Base-by-base conservation (phyloP, 2,329 filamentous ascomycete genomes). In the Huntiella bhutanensis region DNA sequence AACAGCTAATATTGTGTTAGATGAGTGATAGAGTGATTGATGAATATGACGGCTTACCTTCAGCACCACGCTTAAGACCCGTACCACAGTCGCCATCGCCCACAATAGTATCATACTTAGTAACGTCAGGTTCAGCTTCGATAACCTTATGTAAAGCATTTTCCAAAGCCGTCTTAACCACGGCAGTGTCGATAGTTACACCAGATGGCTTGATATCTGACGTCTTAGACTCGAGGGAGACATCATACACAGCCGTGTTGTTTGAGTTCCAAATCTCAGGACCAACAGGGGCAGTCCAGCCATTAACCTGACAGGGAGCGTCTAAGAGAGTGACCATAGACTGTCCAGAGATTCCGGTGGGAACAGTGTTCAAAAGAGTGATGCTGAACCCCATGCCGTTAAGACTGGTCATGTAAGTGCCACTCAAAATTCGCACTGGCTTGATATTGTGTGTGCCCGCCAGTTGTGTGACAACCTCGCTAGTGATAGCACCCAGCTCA, bases 21-120 rank as follows among this genome's bases (percentile, higher is more conserved):
- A 41, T 28, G 33, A 17, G 16, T 10, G 17, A 13, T 40, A n/a
- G 1, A 4, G 15, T 11, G 1, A 41, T 37, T 12, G 13, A 2
- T 35, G 17, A 13, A 12, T 7, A 15, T 13, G 11, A 43, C 12
- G n/a, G 12, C 62, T 58, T 61, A 71, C 68, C 75, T 68, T 93
- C 80, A n/a, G 86, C 85, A 42, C 86, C 86, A 51, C 85, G 77
- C 65, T 84, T 85, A 51, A 94, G 66, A 4, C 84, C 84, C 49
- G 85, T 82, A 7, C 86, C 86, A 56, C 86, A 94, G 61, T 94
- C 86, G 41, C 86, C 86, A 57, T 94, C 86, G 37, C 86, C 86
- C 17, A 93, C 84, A 10, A 91, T 75, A 0, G 84, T 92, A 57
- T 85, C 81, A 55, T 75, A 85, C 43, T 65, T 70, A 0, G 81